phyloP scores from a whole-genome alignment of 2,329 filamentous ascomycete species.

The Orbilia quercus region DNA sequence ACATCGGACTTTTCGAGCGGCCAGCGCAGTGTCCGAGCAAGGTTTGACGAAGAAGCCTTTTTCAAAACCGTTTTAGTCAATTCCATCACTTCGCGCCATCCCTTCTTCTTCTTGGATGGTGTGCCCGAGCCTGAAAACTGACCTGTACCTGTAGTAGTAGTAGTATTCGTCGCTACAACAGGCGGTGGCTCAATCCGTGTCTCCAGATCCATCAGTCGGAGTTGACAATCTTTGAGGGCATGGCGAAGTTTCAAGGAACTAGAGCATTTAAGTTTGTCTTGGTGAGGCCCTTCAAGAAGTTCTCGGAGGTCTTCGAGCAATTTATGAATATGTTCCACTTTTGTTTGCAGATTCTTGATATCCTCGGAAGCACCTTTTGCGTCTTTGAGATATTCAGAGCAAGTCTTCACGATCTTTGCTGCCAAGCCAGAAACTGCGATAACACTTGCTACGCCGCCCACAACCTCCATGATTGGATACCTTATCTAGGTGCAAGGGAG shows the following conservation, averaged over 20 bases:
- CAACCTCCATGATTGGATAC: conserved; percentile 17
- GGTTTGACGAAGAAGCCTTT: not conserved
- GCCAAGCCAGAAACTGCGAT: conserved; percentile 24
- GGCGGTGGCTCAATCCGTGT: not conserved
- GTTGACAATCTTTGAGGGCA: conserved; percentile 3
- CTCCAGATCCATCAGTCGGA: not conserved
- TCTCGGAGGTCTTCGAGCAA: not conserved
- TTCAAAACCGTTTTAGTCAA: not conserved
- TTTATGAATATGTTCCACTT: not conserved
- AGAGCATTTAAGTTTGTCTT: not conserved
- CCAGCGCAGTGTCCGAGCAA: not conserved
- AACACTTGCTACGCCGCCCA: conserved; percentile 22
- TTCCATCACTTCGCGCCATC: not conserved
- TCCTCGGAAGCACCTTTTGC: conserved; percentile 15
- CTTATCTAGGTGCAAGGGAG: no score
- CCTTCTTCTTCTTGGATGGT: not conserved
- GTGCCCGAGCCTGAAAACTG: no score
- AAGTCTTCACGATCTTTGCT: conserved; percentile 9
- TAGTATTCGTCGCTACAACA: no score
- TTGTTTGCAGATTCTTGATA: not conserved
- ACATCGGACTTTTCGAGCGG: conserved; percentile 20
- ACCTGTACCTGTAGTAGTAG: no score
- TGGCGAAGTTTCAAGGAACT: conserved; percentile 1
- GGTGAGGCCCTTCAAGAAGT: not conserved
- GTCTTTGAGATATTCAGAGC: conserved; percentile 6